Conservation (phyloP, 805 yeast species). For the Yarrowia sp. region DNA sequence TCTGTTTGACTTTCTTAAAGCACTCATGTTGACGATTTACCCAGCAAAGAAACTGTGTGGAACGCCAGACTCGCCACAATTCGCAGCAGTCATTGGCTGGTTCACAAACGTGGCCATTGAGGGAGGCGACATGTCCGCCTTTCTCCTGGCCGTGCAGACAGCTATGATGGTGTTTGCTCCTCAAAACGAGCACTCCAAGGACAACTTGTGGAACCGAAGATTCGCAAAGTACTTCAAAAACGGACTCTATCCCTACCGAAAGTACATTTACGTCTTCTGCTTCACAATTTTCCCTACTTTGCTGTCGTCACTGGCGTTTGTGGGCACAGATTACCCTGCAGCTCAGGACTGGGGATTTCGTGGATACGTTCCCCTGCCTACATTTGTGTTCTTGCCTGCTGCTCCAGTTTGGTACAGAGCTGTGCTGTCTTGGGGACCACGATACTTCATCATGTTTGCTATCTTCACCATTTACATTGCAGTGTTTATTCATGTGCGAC, state of each 20-base stretch:
- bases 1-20: slow-evolving; percentile 73
- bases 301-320: slow-evolving; percentile 70
- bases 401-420: slow-evolving; percentile 70
- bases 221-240: slow-evolving; percentile 8
- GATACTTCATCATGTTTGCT: slow-evolving; percentile 62
- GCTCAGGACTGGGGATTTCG: slow-evolving; percentile 42
- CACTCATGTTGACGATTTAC: slow-evolving; percentile 57
- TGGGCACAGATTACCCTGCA: slow-evolving; percentile 47
- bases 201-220: slow-evolving; percentile 46
- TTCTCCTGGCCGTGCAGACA: slow-evolving; percentile 80
- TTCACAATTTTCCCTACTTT: slow-evolving; percentile 57
- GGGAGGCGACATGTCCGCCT: slow-evolving; percentile 82
- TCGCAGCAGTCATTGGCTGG: slow-evolving; percentile 60
- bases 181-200: slow-evolving; percentile 47
- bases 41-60: slow-evolving; percentile 46
- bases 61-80: slow-evolving; percentile 34
- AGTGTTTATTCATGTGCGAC: slow-evolving; percentile 66
- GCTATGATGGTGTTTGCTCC: slow-evolving; percentile 70
- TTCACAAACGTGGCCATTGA: slow-evolving; percentile 80
- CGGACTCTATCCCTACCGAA: slow-evolving; percentile 63
- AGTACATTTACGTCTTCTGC: slow-evolving; percentile 56
- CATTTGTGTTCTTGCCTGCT: slow-evolving; percentile 79
- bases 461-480: slow-evolving; percentile 65
- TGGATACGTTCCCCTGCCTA: slow-evolving; percentile 48
- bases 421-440: slow-evolving; percentile 76